Percentiles rank a stretch among this genome's conserved stretches.
phyloP scores from a whole-genome alignment of 1,139 yeast species.

The Pichia sp. region DNA sequence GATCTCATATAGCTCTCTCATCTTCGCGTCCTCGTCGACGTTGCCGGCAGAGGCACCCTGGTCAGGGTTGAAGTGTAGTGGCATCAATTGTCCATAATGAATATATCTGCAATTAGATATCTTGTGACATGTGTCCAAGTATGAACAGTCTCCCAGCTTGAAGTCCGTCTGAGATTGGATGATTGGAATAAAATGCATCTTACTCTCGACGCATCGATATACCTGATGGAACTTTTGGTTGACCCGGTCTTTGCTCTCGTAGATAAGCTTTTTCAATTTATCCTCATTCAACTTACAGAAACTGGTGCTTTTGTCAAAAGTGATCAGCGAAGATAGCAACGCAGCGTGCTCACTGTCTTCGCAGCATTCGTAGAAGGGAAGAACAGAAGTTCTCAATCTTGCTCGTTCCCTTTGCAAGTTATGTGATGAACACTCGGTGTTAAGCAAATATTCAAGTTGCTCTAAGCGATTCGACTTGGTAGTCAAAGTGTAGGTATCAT shows the following conservation, averaged over 20 bases:
- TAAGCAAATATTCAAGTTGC: conserved; percentile 25
- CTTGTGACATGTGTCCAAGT: conserved; percentile 89
- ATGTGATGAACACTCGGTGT: conserved; percentile 33
- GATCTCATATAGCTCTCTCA: conserved; percentile 24
- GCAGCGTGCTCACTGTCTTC: conserved; percentile 42
- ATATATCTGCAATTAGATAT: conserved; percentile 73
- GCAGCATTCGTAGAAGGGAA: conserved; percentile 53
- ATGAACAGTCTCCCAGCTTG: conserved; percentile 86
- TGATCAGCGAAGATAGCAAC: conserved; percentile 32
- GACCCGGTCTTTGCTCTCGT: conserved; percentile 1
- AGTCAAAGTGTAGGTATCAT: conserved; percentile 30
- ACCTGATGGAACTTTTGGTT: conserved; percentile 19
- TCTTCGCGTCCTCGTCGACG: conserved; percentile 19
- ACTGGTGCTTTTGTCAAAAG: conserved; percentile 30
- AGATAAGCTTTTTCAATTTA: conserved; percentile 25
- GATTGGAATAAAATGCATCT: conserved; percentile 62
- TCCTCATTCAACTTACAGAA: conserved; percentile 24
- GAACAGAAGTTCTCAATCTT: conserved; percentile 33
- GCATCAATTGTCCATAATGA: conserved; percentile 67
- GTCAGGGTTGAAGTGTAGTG: conserved; percentile 28
- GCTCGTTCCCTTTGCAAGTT: conserved; percentile 42
- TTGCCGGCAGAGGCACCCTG: conserved; percentile 16
- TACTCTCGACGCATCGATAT: conserved; percentile 41
- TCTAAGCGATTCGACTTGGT: conserved; percentile 22
- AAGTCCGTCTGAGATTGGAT: conserved; percentile 53